Evolutionary conservation across 139 green algal genomes (phyloP), one percentile per base, ranked within the genome.

Genomic region (Chlamydomonas sp.): DNA sequence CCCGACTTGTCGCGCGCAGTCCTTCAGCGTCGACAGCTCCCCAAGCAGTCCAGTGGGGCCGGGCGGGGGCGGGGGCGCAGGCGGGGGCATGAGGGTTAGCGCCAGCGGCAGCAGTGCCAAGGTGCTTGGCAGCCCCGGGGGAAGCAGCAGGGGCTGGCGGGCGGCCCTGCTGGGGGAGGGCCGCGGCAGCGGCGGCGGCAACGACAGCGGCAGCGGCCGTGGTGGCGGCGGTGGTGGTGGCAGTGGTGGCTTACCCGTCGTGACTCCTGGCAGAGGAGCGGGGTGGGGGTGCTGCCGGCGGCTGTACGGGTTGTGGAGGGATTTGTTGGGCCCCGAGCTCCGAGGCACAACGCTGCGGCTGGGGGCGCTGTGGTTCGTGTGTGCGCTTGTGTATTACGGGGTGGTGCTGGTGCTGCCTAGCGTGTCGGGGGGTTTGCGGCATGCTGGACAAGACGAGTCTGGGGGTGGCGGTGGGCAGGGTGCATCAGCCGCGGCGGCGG

Each of bases 331-430:
- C 5, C 67, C 2, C 0, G 20, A 64, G 58, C 66, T 85, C 17
- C 2, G 7, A 1, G 80, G 80, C 67, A 67, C 67, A 15, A 78
- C 80, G 58, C 78, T 57, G 67, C 80, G 80, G 7, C 49, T 98
- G 31, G 94, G 90, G 76, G 71, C 93, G 71, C 93, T 97, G 3
- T 98, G 96, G 89, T 95, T 95, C 66, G 88, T 85, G 31, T 94
- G 94, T 72, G 95, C 96, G 0, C 84, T 98, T 71, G 89, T 85
- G 12, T 97, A 97, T 84, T 98, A 98, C 74, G 96, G 96, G 1
- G 58, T 97, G 12, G 96, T 98, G 12, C 88, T 98, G 49, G 89
- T 98, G 2, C 96, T 2, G 84, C 90, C 73, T 80, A 94, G 60
- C 86, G 94, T 64, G 68, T 79, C 2, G 2, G 67, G 67, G 2